These are phyloP conservation scores for Fraxinus xanthoxyloides DNA, from an alignment of 305 asterid genomes.

Conservation along the genomic window DNA sequence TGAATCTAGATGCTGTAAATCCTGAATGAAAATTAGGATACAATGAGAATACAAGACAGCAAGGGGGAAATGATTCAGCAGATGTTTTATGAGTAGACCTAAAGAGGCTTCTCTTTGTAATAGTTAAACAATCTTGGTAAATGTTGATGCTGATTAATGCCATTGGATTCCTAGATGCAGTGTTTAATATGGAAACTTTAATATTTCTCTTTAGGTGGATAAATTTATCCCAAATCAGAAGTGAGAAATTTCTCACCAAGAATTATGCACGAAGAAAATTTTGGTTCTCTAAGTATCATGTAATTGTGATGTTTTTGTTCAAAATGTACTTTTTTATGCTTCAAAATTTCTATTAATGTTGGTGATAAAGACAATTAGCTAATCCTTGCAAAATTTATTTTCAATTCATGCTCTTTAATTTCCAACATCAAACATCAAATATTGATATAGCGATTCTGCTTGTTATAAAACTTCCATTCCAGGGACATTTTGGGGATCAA, in stretches of 20 bases:
- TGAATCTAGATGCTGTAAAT: background rate
- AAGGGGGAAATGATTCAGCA: background rate
- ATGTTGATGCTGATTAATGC: background rate
- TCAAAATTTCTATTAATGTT: background rate
- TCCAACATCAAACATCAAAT: background rate
- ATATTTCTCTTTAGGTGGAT: background rate
- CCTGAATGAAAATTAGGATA: background rate
- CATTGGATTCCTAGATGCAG: background rate
- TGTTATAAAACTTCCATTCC: constrained; percentile 10
- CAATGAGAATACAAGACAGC: background rate
- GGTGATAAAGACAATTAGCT: background rate
- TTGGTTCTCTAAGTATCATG: background rate
- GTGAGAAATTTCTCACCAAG: background rate
- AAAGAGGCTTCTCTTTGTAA: background rate
- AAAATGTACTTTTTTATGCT: background rate
- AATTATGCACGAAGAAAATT: background rate
- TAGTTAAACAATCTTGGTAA: background rate
- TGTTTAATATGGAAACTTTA: background rate
- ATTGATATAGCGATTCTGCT: background rate
- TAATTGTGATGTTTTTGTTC: background rate
- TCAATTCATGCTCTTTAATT: background rate
- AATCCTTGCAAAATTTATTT: background rate
- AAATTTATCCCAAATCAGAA: background rate
- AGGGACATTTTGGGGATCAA: constrained; percentile 71
- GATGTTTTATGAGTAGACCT: background rate